Percentiles rank a stretch among this genome's conserved stretches.
phyloP scores from a whole-genome alignment of 345 rosid genomes.

The Gynandropsis gynandra region DNA sequence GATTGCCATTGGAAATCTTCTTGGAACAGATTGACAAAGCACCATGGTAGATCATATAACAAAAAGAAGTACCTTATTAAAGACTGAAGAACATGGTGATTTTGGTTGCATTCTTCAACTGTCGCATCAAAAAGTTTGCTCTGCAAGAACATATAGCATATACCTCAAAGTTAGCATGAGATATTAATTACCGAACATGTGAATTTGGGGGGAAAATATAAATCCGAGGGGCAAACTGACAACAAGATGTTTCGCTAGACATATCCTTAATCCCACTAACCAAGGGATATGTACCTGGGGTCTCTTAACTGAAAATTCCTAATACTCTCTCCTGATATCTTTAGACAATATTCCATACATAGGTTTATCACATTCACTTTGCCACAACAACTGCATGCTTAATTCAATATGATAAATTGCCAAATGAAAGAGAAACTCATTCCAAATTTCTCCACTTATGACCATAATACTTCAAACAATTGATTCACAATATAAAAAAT shows the following conservation, averaged over 20 bases:
- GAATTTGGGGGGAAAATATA: background rate
- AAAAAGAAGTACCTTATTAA: constrained; percentile 37
- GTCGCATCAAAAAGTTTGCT: constrained; percentile 51
- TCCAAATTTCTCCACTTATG: too few species aligned
- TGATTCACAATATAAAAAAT: too few species aligned
- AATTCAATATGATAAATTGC: too few species aligned
- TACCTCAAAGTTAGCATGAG: background rate
- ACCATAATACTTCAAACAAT: too few species aligned
- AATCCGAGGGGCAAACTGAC: background rate
- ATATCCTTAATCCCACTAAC: background rate
- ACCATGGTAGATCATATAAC: background rate
- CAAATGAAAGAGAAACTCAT: too few species aligned
- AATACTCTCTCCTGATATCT: too few species aligned
- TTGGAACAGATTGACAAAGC: background rate
- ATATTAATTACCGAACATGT: background rate
- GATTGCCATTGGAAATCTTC: background rate
- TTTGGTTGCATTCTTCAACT: constrained; percentile 48
- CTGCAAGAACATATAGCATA: constrained; percentile 25
- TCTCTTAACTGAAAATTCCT: background rate
- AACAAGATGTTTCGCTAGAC: background rate
- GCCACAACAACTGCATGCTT: too few species aligned
- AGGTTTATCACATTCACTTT: too few species aligned
- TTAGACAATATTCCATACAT: too few species aligned
- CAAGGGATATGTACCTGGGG: background rate
- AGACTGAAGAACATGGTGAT: constrained; percentile 51